A percentile compares a stretch with the other conserved stretches of the same genome.
Conservation (phyloP, 225 moss, liverwort and hornwort genomes). For the Physcomitrellopsis africana region DNA sequence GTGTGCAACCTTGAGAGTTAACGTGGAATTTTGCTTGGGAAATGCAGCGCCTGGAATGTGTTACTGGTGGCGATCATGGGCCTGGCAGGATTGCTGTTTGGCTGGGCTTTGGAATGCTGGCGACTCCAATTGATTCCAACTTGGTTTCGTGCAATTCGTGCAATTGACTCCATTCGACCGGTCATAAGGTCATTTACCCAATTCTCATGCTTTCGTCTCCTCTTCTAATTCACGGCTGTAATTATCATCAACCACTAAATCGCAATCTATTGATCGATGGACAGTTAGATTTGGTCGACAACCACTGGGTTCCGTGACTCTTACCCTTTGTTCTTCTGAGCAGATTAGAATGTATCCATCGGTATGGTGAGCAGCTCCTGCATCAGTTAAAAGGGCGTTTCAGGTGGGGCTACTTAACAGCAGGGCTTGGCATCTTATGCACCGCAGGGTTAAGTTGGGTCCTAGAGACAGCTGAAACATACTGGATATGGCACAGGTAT, state of each 20-base stretch:
- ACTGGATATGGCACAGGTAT: slow-evolving; percentile 98
- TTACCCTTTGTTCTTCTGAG: neutral
- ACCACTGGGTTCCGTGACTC: neutral
- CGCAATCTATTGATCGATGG: too few species aligned
- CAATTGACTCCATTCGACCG: slow-evolving; percentile 24
- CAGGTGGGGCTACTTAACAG: slow-evolving; percentile 59
- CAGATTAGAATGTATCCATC: slow-evolving; percentile 39
- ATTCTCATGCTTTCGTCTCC: too few species aligned
- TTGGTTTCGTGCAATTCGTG: slow-evolving; percentile 40
- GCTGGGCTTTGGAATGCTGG: slow-evolving; percentile 76
- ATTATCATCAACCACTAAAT: too few species aligned
- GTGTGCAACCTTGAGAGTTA: slow-evolving; percentile 4
- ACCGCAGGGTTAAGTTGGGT: slow-evolving; percentile 67
- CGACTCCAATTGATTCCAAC: slow-evolving; percentile 46
- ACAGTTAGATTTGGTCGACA: too few species aligned
- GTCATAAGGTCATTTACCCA: slow-evolving; percentile 26
- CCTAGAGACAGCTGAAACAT: slow-evolving; percentile 67
- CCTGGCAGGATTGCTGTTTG: slow-evolving; percentile 46
- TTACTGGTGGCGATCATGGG: slow-evolving; percentile 73
- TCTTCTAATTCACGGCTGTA: too few species aligned
- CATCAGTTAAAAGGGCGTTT: slow-evolving; percentile 50
- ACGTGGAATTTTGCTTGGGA: too few species aligned
- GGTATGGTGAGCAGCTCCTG: slow-evolving; percentile 26
- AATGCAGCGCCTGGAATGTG: slow-evolving; percentile 77
- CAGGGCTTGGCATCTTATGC: slow-evolving; percentile 60